phyloP scores from a whole-genome alignment of 129 eudicot species.

The Lactuca saligna region DNA sequence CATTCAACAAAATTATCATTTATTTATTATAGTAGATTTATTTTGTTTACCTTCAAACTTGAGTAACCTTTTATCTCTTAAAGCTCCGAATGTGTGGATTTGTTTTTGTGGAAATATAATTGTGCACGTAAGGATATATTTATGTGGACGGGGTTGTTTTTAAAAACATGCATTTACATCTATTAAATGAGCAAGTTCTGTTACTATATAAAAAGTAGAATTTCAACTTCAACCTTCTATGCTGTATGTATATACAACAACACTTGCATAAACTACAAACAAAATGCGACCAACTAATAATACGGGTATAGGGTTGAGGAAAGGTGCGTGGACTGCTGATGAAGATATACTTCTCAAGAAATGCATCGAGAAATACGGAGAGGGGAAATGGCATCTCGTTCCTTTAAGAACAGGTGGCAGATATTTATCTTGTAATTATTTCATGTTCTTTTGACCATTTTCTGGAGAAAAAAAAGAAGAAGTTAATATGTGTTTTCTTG shows the following conservation, averaged over 20 bases:
- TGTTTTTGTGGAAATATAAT: background rate
- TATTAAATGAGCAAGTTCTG: background rate
- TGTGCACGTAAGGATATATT: background rate
- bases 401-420: slow-evolving; percentile 40
- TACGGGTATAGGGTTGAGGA: slow-evolving; percentile 10
- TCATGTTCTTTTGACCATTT: background rate
- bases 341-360: slow-evolving; percentile 38
- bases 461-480: background rate
- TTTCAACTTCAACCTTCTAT: background rate
- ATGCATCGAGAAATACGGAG: slow-evolving; percentile 36
- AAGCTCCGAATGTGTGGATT: background rate
- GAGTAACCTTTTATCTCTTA: background rate
- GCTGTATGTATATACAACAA: background rate
- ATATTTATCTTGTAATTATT: background rate
- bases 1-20: too few relatives aligned
- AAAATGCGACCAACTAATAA: slow-evolving; percentile 1
- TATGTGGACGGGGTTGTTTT: background rate
- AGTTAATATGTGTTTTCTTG: too few relatives aligned
- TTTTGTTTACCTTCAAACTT: too few relatives aligned
- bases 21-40: too few relatives aligned
- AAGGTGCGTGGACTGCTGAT: slow-evolving; percentile 44
- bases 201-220: too few relatives aligned
- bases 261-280: slow-evolving; percentile 12
- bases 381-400: slow-evolving; percentile 52
- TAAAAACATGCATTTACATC: background rate